Evolutionary conservation across 108 stramenopile genomes (phyloP), one percentile per base, ranked within the genome.

Genomic region (Cyclotella kingstonii): DNA sequence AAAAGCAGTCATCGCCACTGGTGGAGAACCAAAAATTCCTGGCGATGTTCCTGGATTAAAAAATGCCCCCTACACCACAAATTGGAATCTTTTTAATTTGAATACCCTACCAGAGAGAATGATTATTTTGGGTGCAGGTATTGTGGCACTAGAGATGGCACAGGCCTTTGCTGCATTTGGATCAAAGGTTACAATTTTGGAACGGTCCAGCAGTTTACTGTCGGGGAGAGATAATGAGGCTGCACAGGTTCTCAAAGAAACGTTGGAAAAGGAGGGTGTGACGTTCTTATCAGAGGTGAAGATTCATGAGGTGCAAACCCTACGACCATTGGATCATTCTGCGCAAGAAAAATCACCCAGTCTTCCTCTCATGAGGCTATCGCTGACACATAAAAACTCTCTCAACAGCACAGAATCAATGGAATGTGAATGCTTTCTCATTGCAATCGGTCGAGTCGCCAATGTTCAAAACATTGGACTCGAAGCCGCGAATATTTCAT

Each of bases 91-190:
- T 22, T 98, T 96, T 76, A 96, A 97, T 72, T 63, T 96, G 29
- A 69, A 86, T 29, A 69, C 41, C n/a, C 78, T 98, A 21, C 97
- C 97, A 14, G 76, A 86, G 25, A 73, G 90, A 7, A 87, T 96
- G 91, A 79, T 89, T 18, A 78, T 98, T 12, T 48, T 97, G 29
- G 97, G 97, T 21, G 83, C 92, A n/a, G 97, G 97, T 12, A 91
- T 96, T 26, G 86, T 98, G 54, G 97, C 95, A 0, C 47, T 96
- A 48, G 97, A 98, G 77, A 91, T 98, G 93, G 95, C 97, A n/a
- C 97, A 98, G 77, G 60, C 80, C 18, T 91, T 96, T 86, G 83
- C 93, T n/a, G 65, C 85, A 4, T 91, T 98, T 63, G 97, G 97
- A 30, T 79, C 80, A 6, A 23, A 93, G n/a, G 97, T 98, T 25